A percentile compares a stretch with the other conserved stretches of the same genome.
Evolutionary conservation across 2,329 filamentous ascomycete genomes (phyloP).

Genomic region (Fusarium clavum): DNA sequence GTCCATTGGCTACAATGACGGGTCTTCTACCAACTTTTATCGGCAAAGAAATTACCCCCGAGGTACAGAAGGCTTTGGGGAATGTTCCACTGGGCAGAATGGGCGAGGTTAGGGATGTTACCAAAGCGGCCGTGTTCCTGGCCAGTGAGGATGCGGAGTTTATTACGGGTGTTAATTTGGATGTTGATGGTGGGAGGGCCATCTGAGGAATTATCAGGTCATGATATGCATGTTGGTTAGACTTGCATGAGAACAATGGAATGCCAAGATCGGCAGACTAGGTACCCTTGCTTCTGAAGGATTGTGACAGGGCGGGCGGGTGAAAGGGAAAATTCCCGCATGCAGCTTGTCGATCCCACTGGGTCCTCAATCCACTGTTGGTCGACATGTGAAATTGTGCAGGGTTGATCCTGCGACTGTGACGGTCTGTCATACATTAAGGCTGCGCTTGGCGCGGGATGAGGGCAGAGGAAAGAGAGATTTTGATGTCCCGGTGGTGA

Average conservation of each 20-base stretch:
- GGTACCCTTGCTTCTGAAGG: not conserved
- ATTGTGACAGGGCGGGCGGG: not conserved
- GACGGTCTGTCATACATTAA: not conserved
- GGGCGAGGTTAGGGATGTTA: slow-evolving; percentile 64
- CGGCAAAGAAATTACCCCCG: slow-evolving; percentile 71
- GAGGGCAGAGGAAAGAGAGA: not conserved
- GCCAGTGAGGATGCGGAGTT: slow-evolving; percentile 78
- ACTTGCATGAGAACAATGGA: not conserved
- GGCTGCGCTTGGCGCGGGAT: too few relatives aligned
- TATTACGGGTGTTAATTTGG: slow-evolving; percentile 77
- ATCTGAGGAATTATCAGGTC: not conserved
- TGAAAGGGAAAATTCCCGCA: not conserved
- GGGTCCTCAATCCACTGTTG: not conserved
- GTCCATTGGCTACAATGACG: slow-evolving; percentile 68
- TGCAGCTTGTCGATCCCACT: not conserved
- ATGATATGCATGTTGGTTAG: not conserved
- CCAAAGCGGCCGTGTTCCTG: slow-evolving; percentile 76
- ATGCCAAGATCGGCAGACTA: not conserved
- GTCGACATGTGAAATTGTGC: slow-evolving; percentile 1
- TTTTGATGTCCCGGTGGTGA: not conserved
- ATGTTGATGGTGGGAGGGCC: slow-evolving; percentile 52
- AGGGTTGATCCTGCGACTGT: not conserved
- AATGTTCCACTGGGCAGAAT: slow-evolving; percentile 66
- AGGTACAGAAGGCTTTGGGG: slow-evolving; percentile 67
- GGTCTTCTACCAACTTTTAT: slow-evolving; percentile 56